Evolutionary conservation across 2,329 filamentous ascomycete genomes (phyloP).

Genomic region (Colletotrichum limetticola): DNA sequence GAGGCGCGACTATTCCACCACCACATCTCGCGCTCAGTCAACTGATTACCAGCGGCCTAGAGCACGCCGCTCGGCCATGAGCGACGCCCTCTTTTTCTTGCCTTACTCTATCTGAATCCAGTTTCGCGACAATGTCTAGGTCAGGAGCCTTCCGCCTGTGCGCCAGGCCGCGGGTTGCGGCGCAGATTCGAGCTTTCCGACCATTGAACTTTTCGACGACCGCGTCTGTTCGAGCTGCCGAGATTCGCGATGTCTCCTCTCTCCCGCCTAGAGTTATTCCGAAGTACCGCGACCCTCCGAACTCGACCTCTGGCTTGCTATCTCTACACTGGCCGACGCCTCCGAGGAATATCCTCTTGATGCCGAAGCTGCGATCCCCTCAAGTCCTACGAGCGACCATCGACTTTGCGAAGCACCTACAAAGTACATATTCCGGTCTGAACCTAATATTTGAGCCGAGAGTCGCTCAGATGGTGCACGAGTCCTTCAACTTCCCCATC

Average conservation of each 20-base stretch:
- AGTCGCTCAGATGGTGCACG: slow-evolving; percentile 78
- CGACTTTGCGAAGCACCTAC: slow-evolving; percentile 76
- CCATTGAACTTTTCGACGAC: slow-evolving; percentile 16
- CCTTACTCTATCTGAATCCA: no score
- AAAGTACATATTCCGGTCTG: slow-evolving; percentile 81
- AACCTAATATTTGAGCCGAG: slow-evolving; percentile 85
- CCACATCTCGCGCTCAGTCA: not conserved
- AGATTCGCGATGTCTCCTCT: slow-evolving; percentile 61
- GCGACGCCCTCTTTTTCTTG: not conserved
- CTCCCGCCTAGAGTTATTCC: slow-evolving; percentile 70
- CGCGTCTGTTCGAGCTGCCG: slow-evolving; percentile 46
- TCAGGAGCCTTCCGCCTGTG: not conserved
- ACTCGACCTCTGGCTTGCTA: slow-evolving; percentile 59
- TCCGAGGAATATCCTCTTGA: slow-evolving; percentile 66
- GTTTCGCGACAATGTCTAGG: not conserved
- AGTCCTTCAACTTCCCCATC: slow-evolving; percentile 77
- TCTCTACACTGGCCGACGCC: slow-evolving; percentile 65
- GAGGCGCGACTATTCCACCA: not conserved
- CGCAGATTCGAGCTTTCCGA: slow-evolving; percentile 5
- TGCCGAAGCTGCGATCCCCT: slow-evolving; percentile 67
- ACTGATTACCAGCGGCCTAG: not conserved
- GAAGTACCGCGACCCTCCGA: slow-evolving; percentile 69
- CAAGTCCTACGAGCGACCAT: slow-evolving; percentile 63
- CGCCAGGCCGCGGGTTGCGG: not conserved
- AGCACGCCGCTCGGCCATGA: not conserved